Conservation (phyloP, 2,329 filamentous ascomycete species). For the Fusarium piperis region DNA sequence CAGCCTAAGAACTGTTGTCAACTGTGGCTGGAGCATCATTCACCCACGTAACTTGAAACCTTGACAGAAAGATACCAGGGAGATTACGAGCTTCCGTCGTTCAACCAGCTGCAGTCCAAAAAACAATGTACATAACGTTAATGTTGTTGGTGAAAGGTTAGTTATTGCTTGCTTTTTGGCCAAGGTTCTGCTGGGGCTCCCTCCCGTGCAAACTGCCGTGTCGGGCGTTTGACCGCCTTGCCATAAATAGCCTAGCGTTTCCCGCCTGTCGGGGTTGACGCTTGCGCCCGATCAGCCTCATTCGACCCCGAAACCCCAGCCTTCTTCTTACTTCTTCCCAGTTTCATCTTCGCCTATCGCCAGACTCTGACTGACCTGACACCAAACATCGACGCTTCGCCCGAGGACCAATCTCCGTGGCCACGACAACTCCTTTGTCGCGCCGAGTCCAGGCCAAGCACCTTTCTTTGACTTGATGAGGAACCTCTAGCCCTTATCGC, state of each 20-base stretch:
- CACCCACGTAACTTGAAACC: not conserved
- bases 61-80: not conserved
- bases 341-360: conserved; percentile 13
- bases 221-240: conserved; percentile 34
- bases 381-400: not conserved
- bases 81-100: not conserved
- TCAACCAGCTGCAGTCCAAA: not conserved
- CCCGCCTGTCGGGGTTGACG: conserved; percentile 20
- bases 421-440: conserved; percentile 13
- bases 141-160: not conserved
- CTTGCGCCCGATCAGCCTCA: conserved; percentile 42
- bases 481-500: not conserved
- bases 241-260: conserved; percentile 32
- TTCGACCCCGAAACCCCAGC: conserved; percentile 36
- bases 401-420: conserved; percentile 5
- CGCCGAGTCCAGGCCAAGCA: not conserved
- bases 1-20: not conserved
- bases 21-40: conserved; percentile 27
- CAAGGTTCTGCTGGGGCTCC: not conserved
- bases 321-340: conserved; percentile 32
- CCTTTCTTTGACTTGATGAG: not conserved
- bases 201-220: conserved; percentile 27
- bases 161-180: conserved; percentile 20
- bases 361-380: conserved; percentile 1
- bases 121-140: not conserved